A percentile compares a stretch with the other conserved stretches of the same genome.
phyloP scores from a whole-genome alignment of 768 basidiomycete species.

The Tremella mesenterica region DNA sequence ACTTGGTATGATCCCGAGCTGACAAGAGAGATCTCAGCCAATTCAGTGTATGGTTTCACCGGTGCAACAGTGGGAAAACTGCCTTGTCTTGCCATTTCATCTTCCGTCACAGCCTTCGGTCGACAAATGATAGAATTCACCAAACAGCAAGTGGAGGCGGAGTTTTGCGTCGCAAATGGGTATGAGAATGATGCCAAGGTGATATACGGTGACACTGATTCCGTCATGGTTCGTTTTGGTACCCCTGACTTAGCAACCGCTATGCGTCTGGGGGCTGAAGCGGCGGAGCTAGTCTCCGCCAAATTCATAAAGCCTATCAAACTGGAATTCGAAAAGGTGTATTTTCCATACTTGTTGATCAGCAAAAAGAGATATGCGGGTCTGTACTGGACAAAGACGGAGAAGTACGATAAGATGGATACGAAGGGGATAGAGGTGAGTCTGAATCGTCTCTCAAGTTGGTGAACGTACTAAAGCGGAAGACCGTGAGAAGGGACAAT shows the following conservation, averaged over 20 bases:
- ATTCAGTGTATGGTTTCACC: slow-evolving; percentile 98
- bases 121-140: slow-evolving; percentile 99
- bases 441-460: background rate
- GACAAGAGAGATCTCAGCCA: slow-evolving; percentile 76
- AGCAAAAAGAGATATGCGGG: slow-evolving; percentile 99
- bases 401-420: slow-evolving; percentile 99
- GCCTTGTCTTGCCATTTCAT: slow-evolving; percentile 91
- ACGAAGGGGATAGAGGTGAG: slow-evolving; percentile 94
- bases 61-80: slow-evolving; percentile 95
- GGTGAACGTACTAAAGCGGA: background rate
- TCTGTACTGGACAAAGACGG: slow-evolving; percentile 89
- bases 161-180: slow-evolving; percentile 77
- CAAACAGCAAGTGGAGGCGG: slow-evolving; percentile 80
- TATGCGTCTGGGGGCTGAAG: slow-evolving; percentile 90
- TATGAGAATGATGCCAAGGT: slow-evolving; percentile 80
- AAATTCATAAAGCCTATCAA: slow-evolving; percentile 96
- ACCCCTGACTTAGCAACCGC: slow-evolving; percentile 74
- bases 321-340: slow-evolving; percentile 98
- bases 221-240: slow-evolving; percentile 97
- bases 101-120: slow-evolving; percentile 89
- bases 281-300: slow-evolving; percentile 78
- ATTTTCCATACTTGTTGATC: slow-evolving; percentile 95
- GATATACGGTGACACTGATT: slow-evolving; percentile 98
- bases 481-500: slow-evolving; percentile 98
- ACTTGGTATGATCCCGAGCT: background rate